Conservation (phyloP, 2,329 filamentous ascomycete genomes). For the Ceratocystis destructans region DNA sequence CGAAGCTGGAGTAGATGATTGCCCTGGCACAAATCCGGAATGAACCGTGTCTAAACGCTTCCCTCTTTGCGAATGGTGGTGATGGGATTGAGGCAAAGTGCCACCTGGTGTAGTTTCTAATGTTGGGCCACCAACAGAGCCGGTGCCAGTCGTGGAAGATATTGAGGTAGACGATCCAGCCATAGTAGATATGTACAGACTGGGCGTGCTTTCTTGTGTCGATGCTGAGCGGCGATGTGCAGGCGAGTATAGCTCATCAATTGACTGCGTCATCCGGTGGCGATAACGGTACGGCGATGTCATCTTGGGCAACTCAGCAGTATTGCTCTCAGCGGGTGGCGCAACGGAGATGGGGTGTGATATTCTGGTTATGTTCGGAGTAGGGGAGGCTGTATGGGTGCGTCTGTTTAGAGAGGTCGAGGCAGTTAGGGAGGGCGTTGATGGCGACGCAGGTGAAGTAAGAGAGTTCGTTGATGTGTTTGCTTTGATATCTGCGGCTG, state of each 20-base stretch:
- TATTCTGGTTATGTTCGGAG: not conserved
- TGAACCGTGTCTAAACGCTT: not conserved
- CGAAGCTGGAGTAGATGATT: not conserved
- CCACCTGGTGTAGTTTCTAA: not conserved
- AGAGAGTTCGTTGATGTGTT: not conserved
- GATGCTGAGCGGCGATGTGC: constrained; percentile 12
- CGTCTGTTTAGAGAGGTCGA: not conserved
- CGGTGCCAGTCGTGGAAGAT: constrained; percentile 20
- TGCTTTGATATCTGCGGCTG: not conserved
- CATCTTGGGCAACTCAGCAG: constrained; percentile 10
- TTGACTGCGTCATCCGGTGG: constrained; percentile 43
- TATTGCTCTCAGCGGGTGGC: not conserved
- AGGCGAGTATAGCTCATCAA: constrained; percentile 40
- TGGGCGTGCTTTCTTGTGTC: constrained; percentile 23
- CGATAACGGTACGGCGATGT: constrained; percentile 25
- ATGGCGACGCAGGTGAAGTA: constrained; percentile 4
- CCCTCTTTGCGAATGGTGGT: not conserved
- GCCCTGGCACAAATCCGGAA: not conserved
- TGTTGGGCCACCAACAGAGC: constrained; percentile 23
- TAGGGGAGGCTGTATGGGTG: not conserved
- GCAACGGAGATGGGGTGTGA: not conserved
- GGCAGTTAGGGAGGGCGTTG: not conserved
- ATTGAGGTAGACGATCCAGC: constrained; percentile 13
- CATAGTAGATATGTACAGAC: not conserved
- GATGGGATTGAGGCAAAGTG: not conserved